Base-by-base conservation (phyloP, 257 asterid genomes). In the Asclepias syriaca region DNA sequence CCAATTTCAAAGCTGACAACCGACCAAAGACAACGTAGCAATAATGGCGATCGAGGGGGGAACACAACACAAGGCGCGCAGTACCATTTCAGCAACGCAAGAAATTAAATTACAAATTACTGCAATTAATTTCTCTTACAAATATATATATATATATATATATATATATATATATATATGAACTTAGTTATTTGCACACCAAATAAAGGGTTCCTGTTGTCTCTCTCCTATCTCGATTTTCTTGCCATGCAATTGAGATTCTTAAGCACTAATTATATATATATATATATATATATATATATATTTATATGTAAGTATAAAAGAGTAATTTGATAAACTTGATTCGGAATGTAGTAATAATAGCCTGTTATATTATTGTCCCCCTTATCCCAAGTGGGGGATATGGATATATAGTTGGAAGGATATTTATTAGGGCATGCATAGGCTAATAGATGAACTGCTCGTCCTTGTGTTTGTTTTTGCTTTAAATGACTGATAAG, bases 401-500 rank as follows among this genome's bases (percentile, higher is more conserved):
- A 13, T 59, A 79, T 78, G 75, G 73, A 60, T 58, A 24, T 24
- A 24, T 24, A 72, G 75, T 74, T 79, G 82, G 78, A 60, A 81
- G 85, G 68, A 74, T 13, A 59, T 24, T 24, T 11, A 24, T 72
- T 77, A 76, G 70, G 70, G 85, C 64, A 74, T 60, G 66, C 64
- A 74, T 66, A 11, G 29, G 34, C 16, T 24, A 39, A 34, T 57
- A 1, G 48, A 24, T 58, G 65, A 24, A 43, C 9, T 1, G 6
- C 18, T 27, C 19, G 13, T 10, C 34, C 65, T 12, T 11, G 39
- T 15, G 53, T 49, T 80, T 59, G 83, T 74, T 81, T 74, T 76
- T 3, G 5, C 77, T 78, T 76, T 86, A 77, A 83, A 80, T 84
- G 81, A 72, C 71, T 71, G 84, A 78, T 69, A 74, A 78, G 70